These are phyloP conservation scores for Leccinum variabile DNA, from an alignment of 1,284 basidiomycete species.

Conservation along the genomic window DNA sequence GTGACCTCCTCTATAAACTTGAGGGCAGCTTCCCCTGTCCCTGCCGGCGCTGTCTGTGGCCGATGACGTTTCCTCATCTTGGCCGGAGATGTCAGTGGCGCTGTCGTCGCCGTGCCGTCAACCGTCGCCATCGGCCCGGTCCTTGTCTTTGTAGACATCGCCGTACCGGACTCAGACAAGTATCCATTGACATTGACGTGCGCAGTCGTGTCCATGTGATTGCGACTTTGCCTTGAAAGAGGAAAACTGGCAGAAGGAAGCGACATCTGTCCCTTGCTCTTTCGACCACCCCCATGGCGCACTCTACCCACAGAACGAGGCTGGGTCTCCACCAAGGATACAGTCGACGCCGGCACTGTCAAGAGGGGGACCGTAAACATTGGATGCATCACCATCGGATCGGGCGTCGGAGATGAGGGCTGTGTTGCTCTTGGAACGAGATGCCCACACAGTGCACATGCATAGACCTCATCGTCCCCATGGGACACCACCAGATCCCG, in stretches of 20 bases:
- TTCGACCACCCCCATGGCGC: not conserved
- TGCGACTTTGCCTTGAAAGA: not conserved
- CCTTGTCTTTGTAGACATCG: not conserved
- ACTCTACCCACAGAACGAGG: not conserved
- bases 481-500: not conserved
- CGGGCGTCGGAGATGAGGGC: not conserved
- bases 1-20: slow-evolving; percentile 21
- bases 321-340: not conserved
- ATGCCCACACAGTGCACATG: slow-evolving; percentile 25
- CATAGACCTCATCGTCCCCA: slow-evolving; percentile 1
- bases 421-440: not conserved
- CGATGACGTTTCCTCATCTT: slow-evolving; percentile 14
- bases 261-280: not conserved
- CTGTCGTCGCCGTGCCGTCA: not conserved
- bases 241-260: not conserved
- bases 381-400: slow-evolving; percentile 21
- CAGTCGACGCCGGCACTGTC: slow-evolving; percentile 20
- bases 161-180: not conserved
- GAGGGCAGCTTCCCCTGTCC: slow-evolving; percentile 11
- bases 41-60: slow-evolving; percentile 29
- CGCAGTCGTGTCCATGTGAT: not conserved
- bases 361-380: slow-evolving; percentile 34
- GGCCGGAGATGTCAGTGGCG: not conserved
- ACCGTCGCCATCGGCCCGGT: not conserved
- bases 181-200: not conserved